Base-by-base conservation (phyloP, 2,329 filamentous ascomycete genomes). In the Coccinonectria pachysandricola region DNA sequence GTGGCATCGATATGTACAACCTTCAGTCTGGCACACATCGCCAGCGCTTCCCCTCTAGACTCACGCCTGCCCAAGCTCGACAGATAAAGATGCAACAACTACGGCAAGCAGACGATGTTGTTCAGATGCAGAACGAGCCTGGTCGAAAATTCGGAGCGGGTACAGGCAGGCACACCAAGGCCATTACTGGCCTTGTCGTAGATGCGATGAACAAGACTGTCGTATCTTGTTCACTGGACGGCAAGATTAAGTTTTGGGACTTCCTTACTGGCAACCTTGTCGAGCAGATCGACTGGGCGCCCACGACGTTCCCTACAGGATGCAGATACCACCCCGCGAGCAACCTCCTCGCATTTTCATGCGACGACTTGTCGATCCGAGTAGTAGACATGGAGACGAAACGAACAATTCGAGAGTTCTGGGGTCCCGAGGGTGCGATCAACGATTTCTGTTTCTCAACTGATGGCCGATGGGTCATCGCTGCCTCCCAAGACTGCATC, bases 231-330 rank as follows among this genome's bases (percentile, higher is more conserved):
- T 80, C 84, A 2, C 59, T 86, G 9, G 91, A 98, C 53, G 91
- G 91, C 16, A 93, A 80, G 53, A 69, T 96, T 44, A 96, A 95
- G 61, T 96, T 98, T 51, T 98, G 92, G 92, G 83, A 93, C 39
- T 93, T 98, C 37, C 56, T 75, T n/a, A 84, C 81, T 0, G 91
- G 88, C 6, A 70, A 74, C 22, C 65, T 96, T 3, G 50, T 82
- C 8, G 71, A 88, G 36, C 77, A 95, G 47, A 74, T 96, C 26
- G 76, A 87, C 51, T 93, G 86, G 80, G 73, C 79, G 22, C 54
- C 55, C 5, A 83, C 82, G 68, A 76, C 77, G 4, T 71, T 76
- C 23, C 77, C 93, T 27, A 82, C 75, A 1, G 75, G 71, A 10
- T 76, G 88, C 42, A 76, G 78, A 31, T 91, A 93, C 50, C 87